Percentiles rank a stretch among this genome's conserved stretches.
These are phyloP conservation scores for Colletotrichum siamense DNA, from an alignment of 2,329 filamentous ascomycete genomes.

Conservation along the genomic window DNA sequence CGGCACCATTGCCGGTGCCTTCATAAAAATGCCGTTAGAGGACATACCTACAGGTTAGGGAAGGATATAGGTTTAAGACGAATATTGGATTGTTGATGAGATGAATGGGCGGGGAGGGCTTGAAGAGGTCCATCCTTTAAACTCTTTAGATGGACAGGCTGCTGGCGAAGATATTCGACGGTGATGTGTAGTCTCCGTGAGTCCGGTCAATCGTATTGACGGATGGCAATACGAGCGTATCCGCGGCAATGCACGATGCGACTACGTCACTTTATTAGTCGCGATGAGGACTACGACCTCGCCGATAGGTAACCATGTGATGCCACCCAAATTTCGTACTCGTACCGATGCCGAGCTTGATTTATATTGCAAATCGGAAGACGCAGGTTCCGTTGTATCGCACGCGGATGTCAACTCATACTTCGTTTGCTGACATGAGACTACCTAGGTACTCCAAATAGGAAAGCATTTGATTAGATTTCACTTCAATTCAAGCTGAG, in stretches of 20 bases:
- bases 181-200: background rate
- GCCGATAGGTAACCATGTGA: background rate
- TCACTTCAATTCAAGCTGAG: fast-evolving
- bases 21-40: background rate
- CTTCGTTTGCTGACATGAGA: background rate
- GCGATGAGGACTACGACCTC: background rate
- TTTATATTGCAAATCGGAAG: background rate
- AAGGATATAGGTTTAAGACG: background rate
- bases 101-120: background rate
- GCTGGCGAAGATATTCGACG: background rate
- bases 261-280: background rate
- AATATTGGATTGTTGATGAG: background rate
- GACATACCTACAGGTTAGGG: background rate
- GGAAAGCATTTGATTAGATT: background rate
- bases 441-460: background rate
- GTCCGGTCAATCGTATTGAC: background rate
- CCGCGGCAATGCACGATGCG: background rate
- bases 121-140: background rate
- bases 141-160: background rate
- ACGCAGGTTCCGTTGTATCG: background rate
- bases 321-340: background rate
- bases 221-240: background rate
- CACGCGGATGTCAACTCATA: background rate
- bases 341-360: background rate
- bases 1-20: background rate